Evolutionary conservation across 306 rosid species (phyloP).

Genomic region (Cicer judaicum): DNA sequence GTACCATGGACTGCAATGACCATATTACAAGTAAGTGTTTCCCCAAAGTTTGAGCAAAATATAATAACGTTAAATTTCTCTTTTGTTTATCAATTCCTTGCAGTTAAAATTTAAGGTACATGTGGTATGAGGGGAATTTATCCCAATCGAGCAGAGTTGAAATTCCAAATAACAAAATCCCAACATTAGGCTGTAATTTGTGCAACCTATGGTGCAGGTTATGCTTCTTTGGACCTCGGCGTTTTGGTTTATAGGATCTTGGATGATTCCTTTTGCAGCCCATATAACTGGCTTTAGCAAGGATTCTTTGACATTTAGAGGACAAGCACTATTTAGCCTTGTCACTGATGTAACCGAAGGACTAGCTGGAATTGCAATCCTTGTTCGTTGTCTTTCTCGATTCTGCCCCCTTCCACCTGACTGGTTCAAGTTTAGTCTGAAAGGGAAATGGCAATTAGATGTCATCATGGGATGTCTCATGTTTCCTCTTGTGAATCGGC

Average conservation of each 20-base stretch:
- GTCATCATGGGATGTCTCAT: constrained; percentile 86
- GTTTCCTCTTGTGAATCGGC: constrained; percentile 86
- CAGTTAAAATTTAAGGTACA: constrained; percentile 27
- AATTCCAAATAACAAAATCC: constrained; percentile 25
- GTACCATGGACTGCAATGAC: constrained; percentile 94
- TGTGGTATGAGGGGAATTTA: constrained; percentile 19
- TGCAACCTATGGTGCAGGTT: constrained; percentile 64
- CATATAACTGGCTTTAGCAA: constrained; percentile 75
- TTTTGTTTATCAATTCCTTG: constrained; percentile 10
- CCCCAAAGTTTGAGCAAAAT: constrained; percentile 35
- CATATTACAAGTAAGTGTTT: constrained; percentile 73
- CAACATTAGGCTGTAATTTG: constrained; percentile 13
- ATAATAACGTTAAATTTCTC: background rate
- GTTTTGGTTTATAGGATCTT: constrained; percentile 95
- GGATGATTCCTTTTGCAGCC: constrained; percentile 89
- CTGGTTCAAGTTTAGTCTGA: constrained; percentile 86
- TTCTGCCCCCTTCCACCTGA: constrained; percentile 91
- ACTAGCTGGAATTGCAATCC: constrained; percentile 80
- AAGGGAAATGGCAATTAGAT: constrained; percentile 86
- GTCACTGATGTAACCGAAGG: constrained; percentile 91
- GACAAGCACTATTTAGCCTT: constrained; percentile 89
- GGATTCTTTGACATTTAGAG: constrained; percentile 80
- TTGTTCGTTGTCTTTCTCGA: constrained; percentile 76
- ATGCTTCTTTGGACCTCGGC: constrained; percentile 94
- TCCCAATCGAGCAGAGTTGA: constrained; percentile 11